Conservation (phyloP, 768 basidiomycete genomes). For the Royoungia palumana region DNA sequence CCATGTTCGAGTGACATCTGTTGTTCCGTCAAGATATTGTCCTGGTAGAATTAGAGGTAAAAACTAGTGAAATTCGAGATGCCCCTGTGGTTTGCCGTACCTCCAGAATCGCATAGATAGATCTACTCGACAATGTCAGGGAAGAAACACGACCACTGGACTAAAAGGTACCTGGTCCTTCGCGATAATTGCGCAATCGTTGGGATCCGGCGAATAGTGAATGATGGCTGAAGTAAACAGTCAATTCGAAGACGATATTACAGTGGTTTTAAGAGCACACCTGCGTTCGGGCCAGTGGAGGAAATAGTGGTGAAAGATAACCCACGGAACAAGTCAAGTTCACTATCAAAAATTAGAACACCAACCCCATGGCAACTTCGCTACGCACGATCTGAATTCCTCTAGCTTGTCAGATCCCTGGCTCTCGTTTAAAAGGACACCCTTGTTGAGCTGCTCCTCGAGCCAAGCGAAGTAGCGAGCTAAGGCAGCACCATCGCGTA, state of each 20-base stretch:
- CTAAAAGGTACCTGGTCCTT: conserved; percentile 57
- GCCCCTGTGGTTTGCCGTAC: conserved; percentile 31
- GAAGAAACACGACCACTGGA: neutral
- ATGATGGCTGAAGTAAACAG: conserved; percentile 65
- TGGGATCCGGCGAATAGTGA: conserved; percentile 82
- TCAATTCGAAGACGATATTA: neutral
- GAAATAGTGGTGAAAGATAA: conserved; percentile 93
- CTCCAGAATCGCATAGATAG: conserved; percentile 86
- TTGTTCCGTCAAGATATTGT: conserved; percentile 91
- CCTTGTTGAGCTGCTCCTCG: conserved; percentile 72
- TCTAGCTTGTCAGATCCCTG: conserved; percentile 79
- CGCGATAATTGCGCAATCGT: conserved; percentile 68
- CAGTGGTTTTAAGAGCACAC: conserved; percentile 38
- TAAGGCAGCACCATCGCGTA: conserved; percentile 87
- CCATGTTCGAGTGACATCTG: conserved; percentile 90
- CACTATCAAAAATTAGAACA: conserved; percentile 39
- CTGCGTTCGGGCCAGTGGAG: conserved; percentile 87
- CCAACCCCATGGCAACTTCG: neutral
- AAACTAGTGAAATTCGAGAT: neutral
- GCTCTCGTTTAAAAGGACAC: conserved; percentile 66
- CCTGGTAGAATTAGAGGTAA: conserved; percentile 33
- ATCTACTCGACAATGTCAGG: conserved; percentile 47
- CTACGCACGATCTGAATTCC: conserved; percentile 73
- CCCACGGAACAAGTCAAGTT: conserved; percentile 77
- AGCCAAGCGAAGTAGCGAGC: conserved; percentile 93